Evolutionary conservation across 2,329 filamentous ascomycete genomes (phyloP), one percentile per base, ranked within the genome.

Genomic region (Pseudocercospora crystallina): DNA sequence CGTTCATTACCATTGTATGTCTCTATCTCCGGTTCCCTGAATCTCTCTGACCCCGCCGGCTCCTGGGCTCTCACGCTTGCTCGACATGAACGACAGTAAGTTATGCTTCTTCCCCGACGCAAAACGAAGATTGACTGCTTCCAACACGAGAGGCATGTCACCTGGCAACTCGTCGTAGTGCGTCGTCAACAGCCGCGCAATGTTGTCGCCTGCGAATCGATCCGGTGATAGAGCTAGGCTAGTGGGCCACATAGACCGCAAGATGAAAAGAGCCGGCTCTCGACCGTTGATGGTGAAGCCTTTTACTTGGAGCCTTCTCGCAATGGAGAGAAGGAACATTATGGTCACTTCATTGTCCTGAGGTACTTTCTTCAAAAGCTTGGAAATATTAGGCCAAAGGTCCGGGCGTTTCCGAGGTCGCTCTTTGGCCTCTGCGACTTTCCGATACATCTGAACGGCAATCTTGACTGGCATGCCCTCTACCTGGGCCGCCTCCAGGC

Each of bases 261-360:
- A 45, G n/a, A 56, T 40, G 35, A 44, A 56, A 2, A 40, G 39
- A 10, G 53, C 50, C 5, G 56, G 48, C 31, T 52, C 46, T 7
- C 42, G 17, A 12, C 47, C 53, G 43, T 56, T 47, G 14, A 58
- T 51, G 14, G 50, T 45, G 13, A 55, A 30, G 5, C 34, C 41
- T 17, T 44, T 31, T 8, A 37, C 43, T 20, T 53, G 43, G 9
- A 58, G 42, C 20, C 43, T 47, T 31, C 50, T 49, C 14, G 56
- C 52, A 20, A 58, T 36, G 12, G 47, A 33, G 8, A 51, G 47
- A 10, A 54, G 38, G 50, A 58, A 58, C 49, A 58, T 58, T 13
- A 58, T 41, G 10, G 45, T 41, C 8, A 53, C 52, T 30, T 53
- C 37, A 9, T 36, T 41, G 2, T 58, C 53, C 15, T 53, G 47